Percentiles rank a stretch among this genome's conserved stretches.
phyloP scores from a whole-genome alignment of 169 alveolate genomes.

The Amoebophrya sp. region DNA sequence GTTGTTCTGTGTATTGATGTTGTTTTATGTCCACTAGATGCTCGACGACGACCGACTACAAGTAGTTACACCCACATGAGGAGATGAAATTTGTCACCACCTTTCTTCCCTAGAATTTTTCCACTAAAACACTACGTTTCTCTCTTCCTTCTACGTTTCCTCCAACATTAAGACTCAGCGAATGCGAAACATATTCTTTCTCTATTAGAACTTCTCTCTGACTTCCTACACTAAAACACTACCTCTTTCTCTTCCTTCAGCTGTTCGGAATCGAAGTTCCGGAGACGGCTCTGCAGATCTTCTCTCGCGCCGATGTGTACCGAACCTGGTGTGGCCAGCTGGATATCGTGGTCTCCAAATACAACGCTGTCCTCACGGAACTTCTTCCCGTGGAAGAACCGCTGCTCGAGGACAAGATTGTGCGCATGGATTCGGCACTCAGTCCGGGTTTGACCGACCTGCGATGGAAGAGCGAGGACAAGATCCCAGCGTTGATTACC shows the following conservation, averaged over 20 bases:
- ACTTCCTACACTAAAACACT: no score
- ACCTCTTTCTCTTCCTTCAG: constrained; percentile 69
- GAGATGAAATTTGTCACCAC: no score
- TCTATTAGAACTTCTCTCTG: no score
- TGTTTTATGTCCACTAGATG: no score
- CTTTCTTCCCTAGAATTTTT: no score
- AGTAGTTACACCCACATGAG: no score
- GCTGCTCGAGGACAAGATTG: constrained; percentile 73
- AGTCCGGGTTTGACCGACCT: constrained; percentile 77
- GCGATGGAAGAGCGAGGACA: constrained; percentile 76
- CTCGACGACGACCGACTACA: no score
- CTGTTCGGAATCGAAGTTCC: constrained; percentile 78
- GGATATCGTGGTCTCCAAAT: constrained; percentile 73
- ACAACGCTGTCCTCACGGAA: constrained; percentile 76
- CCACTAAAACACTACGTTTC: no score
- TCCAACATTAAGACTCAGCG: no score
- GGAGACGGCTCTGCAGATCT: constrained; percentile 67
- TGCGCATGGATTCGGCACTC: constrained; percentile 68
- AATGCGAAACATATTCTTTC: no score
- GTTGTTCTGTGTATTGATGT: no score
- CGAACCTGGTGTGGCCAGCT: constrained; percentile 75
- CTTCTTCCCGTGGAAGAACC: constrained; percentile 85
- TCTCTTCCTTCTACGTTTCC: no score
- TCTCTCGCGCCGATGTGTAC: constrained; percentile 61
- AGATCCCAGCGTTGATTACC: constrained; percentile 73